Evolutionary conservation across 768 basidiomycete species (phyloP).

Genomic region (Hortiboletus campestris): DNA sequence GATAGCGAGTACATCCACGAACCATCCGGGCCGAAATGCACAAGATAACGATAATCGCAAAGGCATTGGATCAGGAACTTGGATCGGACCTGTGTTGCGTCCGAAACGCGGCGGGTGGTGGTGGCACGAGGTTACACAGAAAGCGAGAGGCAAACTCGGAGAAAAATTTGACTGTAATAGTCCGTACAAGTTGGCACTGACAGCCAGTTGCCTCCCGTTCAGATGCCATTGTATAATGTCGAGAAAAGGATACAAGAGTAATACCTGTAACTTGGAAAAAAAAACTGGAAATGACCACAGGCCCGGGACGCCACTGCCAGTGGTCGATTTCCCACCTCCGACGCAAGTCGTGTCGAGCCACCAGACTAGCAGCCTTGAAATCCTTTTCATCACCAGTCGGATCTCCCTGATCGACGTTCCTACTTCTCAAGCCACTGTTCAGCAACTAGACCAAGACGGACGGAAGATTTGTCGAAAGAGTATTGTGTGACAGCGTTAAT

Average conservation of each 20-base stretch:
- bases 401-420: slow-evolving; percentile 4
- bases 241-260: not conserved
- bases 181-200: not conserved
- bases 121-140: not conserved
- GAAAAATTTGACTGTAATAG: not conserved
- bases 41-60: not conserved
- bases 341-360: slow-evolving; percentile 8
- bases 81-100: slow-evolving; percentile 1
- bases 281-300: slow-evolving; percentile 8
- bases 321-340: slow-evolving; percentile 24
- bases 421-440: slow-evolving; percentile 1
- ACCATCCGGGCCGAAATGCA: not conserved
- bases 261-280: not conserved
- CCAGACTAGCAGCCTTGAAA: slow-evolving; percentile 5
- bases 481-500: slow-evolving; percentile 10
- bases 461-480: slow-evolving; percentile 1
- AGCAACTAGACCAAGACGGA: slow-evolving; percentile 9
- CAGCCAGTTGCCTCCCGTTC: not conserved
- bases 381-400: slow-evolving; percentile 10
- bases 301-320: no score
- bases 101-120: not conserved
- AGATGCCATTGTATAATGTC: not conserved
- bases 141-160: not conserved
- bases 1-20: not conserved
- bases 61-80: not conserved